Base-by-base conservation (phyloP, 192 early-diverging fungal genomes). In the Geranomyces michiganensis region DNA sequence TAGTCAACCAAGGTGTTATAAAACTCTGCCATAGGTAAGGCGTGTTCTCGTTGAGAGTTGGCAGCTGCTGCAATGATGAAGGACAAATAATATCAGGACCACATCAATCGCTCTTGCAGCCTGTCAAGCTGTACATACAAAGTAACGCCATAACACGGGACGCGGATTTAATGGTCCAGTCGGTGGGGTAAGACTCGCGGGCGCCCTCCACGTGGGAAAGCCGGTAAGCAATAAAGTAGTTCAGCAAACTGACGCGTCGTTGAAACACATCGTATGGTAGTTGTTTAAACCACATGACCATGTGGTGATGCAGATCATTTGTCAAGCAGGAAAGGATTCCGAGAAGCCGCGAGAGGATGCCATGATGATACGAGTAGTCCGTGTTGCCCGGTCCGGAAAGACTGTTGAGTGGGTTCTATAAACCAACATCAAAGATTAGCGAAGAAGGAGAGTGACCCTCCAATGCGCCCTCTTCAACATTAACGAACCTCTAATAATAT, bases 141-240 rank as follows among this genome's bases (percentile, higher is more conserved):
- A 96, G 79, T 13, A 97, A 81, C 13, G 92, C 90, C 96, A 97
- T 96, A 29, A 94, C 88, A 24, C 92, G 82, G 33, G 95, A 89
- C 0, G 94, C 95, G 21, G 92, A 87, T 49, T 83, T 82, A 43
- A 95, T 86, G 47, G 89, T 85, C 89, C 94, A 95, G 76, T 97
- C 95, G 15, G 86, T 84, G 75, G 92, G 89, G 75, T 97, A 95
- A 47, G 71, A 78, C 12, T 82, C 77, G 14, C 65, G 59, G 65
- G 82, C 80, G 4, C 78, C 49, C 6, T 84, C 82, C 60, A 63
- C 72, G 62, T 90, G 89, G n/a, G 89, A 81, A 10, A 97, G 79
- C 29, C 93, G 81, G 76, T 89, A 90, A 15, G 90, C 89, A 45
- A 95, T 89, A 58, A 96, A 96, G 36, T 91, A 86, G 76, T 94